A percentile compares a stretch with the other conserved stretches of the same genome.
Evolutionary conservation across 192 early-diverging fungal species (phyloP).

Genomic region (Pilaira anomala): DNA sequence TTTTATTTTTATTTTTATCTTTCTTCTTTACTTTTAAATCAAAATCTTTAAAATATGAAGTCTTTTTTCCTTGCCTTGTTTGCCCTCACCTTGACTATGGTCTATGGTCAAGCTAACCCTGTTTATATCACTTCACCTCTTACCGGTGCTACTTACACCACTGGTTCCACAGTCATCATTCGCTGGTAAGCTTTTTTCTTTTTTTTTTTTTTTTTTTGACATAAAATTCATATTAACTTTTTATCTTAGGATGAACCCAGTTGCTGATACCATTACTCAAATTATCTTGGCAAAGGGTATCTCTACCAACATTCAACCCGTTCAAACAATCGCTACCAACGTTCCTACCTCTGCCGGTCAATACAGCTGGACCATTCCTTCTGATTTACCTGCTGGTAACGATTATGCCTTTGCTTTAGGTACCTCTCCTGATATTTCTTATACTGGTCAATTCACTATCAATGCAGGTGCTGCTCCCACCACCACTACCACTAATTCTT

Average conservation of each 20-base stretch:
- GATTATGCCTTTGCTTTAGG: constrained; percentile 36
- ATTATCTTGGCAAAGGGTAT: constrained; percentile 29
- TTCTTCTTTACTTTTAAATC: constrained; percentile 12
- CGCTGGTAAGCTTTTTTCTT: no score
- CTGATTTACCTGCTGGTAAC: constrained; percentile 24
- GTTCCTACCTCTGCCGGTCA: constrained; percentile 18
- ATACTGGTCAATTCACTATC: constrained; percentile 33
- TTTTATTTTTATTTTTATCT: not conserved
- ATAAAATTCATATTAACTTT: no score
- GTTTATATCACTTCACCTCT: constrained; percentile 31
- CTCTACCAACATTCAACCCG: constrained; percentile 25
- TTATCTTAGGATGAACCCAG: constrained; percentile 19
- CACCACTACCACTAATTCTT: not conserved
- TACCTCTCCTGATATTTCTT: constrained; percentile 32
- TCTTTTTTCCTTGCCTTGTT: constrained; percentile 9
- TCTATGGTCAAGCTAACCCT: constrained; percentile 22
- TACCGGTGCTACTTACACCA: constrained; percentile 24
- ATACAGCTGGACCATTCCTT: constrained; percentile 35
- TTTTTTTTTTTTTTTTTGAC: no score
- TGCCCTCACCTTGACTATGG: constrained; percentile 17
- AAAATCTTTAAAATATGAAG: constrained; percentile 21
- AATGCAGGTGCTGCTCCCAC: constrained; percentile 15
- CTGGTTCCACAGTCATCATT: constrained; percentile 26
- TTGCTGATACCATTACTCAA: constrained; percentile 21
- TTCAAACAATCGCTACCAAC: constrained; percentile 28